phyloP scores from a whole-genome alignment of 768 basidiomycete genomes.

The Podaxis sp. region DNA sequence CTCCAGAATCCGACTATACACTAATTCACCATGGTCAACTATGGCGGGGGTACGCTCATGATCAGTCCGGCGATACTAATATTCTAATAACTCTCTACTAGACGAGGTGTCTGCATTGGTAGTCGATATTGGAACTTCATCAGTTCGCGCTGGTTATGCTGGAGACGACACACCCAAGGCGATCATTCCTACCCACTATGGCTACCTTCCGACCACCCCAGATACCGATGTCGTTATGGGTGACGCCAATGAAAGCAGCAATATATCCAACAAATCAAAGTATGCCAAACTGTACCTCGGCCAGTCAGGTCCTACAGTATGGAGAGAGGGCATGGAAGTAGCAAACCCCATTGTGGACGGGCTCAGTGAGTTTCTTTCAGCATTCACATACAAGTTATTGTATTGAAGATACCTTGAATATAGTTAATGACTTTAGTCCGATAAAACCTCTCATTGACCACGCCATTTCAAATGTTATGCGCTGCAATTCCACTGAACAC shows the following conservation, averaged over 20 bases:
- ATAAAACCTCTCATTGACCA: constrained; percentile 69
- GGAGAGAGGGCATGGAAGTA: constrained; percentile 88
- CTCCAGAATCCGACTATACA: neutral
- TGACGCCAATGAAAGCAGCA: constrained; percentile 36
- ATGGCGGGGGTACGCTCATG: constrained; percentile 69
- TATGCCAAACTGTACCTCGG: constrained; percentile 73
- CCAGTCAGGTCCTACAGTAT: constrained; percentile 84
- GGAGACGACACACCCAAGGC: constrained; percentile 96
- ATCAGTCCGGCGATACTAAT: neutral
- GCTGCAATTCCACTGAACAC: constrained; percentile 75
- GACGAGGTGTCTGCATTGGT: constrained; percentile 98
- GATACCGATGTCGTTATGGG: constrained; percentile 54
- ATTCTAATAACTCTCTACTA: constrained; percentile 22
- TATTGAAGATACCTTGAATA: neutral
- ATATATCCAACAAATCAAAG: constrained; percentile 29
- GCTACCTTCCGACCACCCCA: constrained; percentile 49
- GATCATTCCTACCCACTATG: constrained; percentile 86
- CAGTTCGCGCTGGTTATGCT: constrained; percentile 92
- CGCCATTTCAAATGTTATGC: constrained; percentile 73
- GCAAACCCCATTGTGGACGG: constrained; percentile 81
- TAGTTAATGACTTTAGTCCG: constrained; percentile 76
- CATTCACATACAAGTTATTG: neutral
- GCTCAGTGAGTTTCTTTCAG: constrained; percentile 51
- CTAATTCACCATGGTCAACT: constrained; percentile 63
- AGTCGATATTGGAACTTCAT: constrained; percentile 88